These are phyloP conservation scores for Hypoxylon sp. DNA, from an alignment of 2,329 filamentous ascomycete genomes.

Conservation along the genomic window DNA sequence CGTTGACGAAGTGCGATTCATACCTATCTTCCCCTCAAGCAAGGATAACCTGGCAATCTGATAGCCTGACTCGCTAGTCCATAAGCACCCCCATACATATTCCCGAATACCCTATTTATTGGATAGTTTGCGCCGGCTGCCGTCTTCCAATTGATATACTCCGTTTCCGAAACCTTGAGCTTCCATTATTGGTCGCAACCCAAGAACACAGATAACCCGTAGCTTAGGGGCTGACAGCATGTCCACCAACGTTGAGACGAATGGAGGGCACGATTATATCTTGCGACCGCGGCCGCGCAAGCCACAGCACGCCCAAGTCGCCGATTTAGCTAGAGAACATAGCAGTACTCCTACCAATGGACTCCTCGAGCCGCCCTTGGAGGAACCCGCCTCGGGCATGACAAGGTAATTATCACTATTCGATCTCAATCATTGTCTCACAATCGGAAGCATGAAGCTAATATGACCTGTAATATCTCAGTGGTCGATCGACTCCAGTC, in stretches of 20 bases:
- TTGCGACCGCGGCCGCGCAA: constrained; percentile 67
- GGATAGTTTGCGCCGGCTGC: constrained; percentile 30
- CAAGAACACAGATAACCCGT: not conserved
- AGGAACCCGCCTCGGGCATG: constrained; percentile 59
- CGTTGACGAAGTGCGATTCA: constrained; percentile 38
- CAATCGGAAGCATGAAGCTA: constrained; percentile 27
- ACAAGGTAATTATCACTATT: constrained; percentile 59
- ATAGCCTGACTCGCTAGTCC: constrained; percentile 25
- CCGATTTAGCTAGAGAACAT: constrained; percentile 60
- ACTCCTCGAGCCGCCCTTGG: constrained; percentile 54
- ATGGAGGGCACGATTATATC: constrained; percentile 59
- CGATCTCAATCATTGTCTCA: not conserved
- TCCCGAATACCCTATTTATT: constrained; percentile 24
- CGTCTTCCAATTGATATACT: constrained; percentile 23
- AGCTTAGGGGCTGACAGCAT: constrained; percentile 30
- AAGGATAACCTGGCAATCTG: not conserved
- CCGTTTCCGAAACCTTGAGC: constrained; percentile 12
- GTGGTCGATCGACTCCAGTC: constrained; percentile 86
- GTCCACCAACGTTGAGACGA: constrained; percentile 49
- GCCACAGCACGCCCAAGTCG: constrained; percentile 64
- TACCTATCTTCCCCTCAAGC: constrained; percentile 6
- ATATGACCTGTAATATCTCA: constrained; percentile 55
- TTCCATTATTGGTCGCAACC: constrained; percentile 12
- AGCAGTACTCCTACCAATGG: constrained; percentile 58
- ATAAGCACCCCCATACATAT: constrained; percentile 8